Conservation (phyloP, 169 alveolate species). For the Toxoplasma gondii region DNA sequence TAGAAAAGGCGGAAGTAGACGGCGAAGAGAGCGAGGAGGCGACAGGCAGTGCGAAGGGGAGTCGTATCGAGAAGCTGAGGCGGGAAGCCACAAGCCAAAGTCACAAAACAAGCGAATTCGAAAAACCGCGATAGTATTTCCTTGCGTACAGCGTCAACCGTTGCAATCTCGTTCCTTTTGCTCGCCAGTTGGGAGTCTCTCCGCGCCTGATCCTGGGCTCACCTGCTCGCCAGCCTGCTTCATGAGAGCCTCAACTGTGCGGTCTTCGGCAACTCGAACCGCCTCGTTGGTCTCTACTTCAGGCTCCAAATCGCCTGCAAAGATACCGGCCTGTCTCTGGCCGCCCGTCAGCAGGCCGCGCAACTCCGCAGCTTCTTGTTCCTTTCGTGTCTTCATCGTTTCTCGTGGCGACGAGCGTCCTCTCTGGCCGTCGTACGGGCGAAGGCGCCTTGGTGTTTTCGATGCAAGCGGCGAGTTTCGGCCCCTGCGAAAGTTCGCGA, state of each 20-base stretch:
- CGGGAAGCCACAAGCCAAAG: not conserved
- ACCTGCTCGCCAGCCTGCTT: not conserved
- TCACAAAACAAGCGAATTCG: not conserved
- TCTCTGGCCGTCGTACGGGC: not conserved
- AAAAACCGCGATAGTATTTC: not conserved
- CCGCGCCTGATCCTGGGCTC: not conserved
- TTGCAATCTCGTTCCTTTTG: not conserved
- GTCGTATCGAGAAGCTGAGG: not conserved
- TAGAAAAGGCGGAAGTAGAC: not conserved
- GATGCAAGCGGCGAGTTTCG: not conserved
- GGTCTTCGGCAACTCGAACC: not conserved
- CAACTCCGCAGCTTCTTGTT: not conserved
- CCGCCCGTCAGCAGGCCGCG: not conserved
- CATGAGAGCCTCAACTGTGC: not conserved
- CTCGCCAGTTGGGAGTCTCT: not conserved
- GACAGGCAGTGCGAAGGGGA: conserved; percentile 11
- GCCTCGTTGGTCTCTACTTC: not conserved
- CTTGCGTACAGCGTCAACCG: not conserved
- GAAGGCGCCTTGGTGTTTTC: not conserved
- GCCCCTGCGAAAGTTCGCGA: conserved; percentile 24
- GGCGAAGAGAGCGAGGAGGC: conserved; percentile 28
- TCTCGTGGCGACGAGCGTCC: not conserved
- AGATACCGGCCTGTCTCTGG: not conserved
- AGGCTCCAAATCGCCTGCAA: not conserved
- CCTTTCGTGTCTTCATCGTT: too few species aligned